Percentiles rank a stretch among this genome's conserved stretches.
phyloP scores from a whole-genome alignment of 108 stramenopile species.

The Parietichytrium sp. region DNA sequence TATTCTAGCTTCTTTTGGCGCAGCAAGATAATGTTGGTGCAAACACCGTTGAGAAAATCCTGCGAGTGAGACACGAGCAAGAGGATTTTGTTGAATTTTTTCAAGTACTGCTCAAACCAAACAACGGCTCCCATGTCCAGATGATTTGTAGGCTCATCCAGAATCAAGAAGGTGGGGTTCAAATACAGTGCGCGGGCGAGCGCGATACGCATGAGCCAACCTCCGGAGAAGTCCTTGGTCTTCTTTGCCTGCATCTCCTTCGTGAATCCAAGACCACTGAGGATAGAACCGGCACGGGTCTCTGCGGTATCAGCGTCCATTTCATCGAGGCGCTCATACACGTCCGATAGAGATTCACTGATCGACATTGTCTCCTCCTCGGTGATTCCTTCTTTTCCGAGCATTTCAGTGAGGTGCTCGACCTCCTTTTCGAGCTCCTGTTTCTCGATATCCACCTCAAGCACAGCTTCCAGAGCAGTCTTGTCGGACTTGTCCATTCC shows the following conservation, averaged over 20 bases:
- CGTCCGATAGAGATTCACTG: slow-evolving; percentile 71
- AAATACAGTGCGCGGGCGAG: slow-evolving; percentile 92
- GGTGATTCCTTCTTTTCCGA: slow-evolving; percentile 74
- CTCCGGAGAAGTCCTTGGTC: slow-evolving; percentile 91
- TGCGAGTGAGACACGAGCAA: slow-evolving; percentile 93
- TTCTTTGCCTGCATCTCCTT: slow-evolving; percentile 82
- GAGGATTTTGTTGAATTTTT: slow-evolving; percentile 85
- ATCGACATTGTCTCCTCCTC: slow-evolving; percentile 75
- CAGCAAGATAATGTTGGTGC: slow-evolving; percentile 91
- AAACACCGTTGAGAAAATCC: slow-evolving; percentile 97
- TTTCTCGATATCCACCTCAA: slow-evolving; percentile 91
- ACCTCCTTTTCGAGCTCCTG: slow-evolving; percentile 79
- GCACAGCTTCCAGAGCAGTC: slow-evolving; percentile 94
- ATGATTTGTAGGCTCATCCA: slow-evolving; percentile 83
- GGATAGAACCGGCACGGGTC: slow-evolving; percentile 89
- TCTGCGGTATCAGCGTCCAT: slow-evolving; percentile 93
- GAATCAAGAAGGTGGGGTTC: slow-evolving; percentile 84
- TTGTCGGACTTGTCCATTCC: slow-evolving; percentile 88
- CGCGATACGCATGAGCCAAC: slow-evolving; percentile 98
- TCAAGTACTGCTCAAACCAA: slow-evolving; percentile 96
- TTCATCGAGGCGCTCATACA: slow-evolving; percentile 93
- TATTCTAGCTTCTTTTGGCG: slow-evolving; percentile 85
- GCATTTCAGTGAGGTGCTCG: slow-evolving; percentile 77
- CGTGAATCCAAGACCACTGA: slow-evolving; percentile 94
- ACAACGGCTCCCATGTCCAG: slow-evolving; percentile 95